Base-by-base conservation (phyloP, 2,329 filamentous ascomycete species). In the Verticillium albo-atrum region DNA sequence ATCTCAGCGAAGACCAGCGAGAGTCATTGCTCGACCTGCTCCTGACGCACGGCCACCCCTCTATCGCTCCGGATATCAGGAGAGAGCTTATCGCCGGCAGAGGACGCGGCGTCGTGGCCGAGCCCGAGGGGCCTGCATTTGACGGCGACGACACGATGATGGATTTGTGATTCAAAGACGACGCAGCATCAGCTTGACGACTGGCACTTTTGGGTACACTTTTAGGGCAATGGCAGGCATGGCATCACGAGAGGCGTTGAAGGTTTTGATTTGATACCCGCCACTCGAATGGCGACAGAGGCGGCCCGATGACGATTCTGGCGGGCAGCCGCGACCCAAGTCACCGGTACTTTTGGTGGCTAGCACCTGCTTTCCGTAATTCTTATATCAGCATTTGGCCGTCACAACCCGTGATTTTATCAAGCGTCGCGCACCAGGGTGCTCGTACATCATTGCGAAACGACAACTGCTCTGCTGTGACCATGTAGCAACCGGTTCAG, bases 131-230 rank as follows among this genome's bases (percentile, higher is more conserved):
- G 65, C 77, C 75, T 64, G 78, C 71, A 26, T 77, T 84, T 66
- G 87, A 92, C 66, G 93, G 90, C 10, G 91, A 98, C 72, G 94
- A 98, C 78, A 97, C 92, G 17, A 97, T 97, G 92, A 80, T 92
- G 68, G 87, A 85, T 63, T 77, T 65, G 63, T 73, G 58, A 67
- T 59, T 37, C 15, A 52, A 17, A 55, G n/a, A 55, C 10, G 7
- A 35, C 25, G 32, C 30, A 35, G 28, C 23, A 26, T 27, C 34
- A 25, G 30, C 54, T 35, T 37, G 28, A 42, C 25, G 32, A 55
- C 20, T 58, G 56, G 27, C 26, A 47, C 27, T 58, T 27, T 26
- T 55, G 42, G 42, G 42, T 23, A 47, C n/a, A 7, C 7, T 23
- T 25, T 23, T 47, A 17, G n/a, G 35, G 35, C 35, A 42, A 42